Base-by-base conservation (phyloP, 805 yeast genomes). In the Candida xiaguanensis region DNA sequence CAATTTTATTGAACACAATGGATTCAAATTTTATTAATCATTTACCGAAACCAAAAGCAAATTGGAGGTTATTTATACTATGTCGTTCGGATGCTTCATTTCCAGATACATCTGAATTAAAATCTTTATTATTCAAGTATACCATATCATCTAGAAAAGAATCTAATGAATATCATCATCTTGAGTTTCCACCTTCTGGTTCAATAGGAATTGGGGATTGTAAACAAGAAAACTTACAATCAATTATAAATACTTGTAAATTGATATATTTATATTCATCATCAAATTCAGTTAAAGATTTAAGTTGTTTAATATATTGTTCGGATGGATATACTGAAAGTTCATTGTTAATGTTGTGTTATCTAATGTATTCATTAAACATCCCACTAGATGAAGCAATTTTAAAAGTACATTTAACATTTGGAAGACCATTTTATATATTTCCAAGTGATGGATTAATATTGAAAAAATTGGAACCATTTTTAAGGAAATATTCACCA, bases 271-370 rank as follows among this genome's bases (percentile, higher is more conserved):
- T 64, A 3, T 55, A 58, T 41, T 55, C 64, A 12, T 52, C 61
- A 0, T 52, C 60, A 1, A 44, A 50, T 43, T 60, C 69, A 27
- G 64, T 58, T 24, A 50, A 41, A 16, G 54, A 48, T 2, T 42
- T 67, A 36, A 72, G 77, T 3, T 64, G 79, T 0, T 67, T 90
- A 43, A 65, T 90, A 8, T 82, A 79, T 55, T 88, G 96, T 53
- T 76, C 85, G 2, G 96, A 91, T 61, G 98, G 98, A 0, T 91
- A 90, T 59, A 87, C 96, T 0, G 96, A 89, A 54, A 83, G 90
- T 37, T 79, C 95, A 4, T 69, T 91, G n/a, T 59, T 90, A 28
- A 75, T 78, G 0, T 63, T 87, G 25, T 75, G 89, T 40, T 90
- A 76, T 50, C 48, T 84, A 41, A 83, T 91, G 42, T 91, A 82